Conservation (phyloP, 257 asterid species). For the Solanum tarijense region DNA sequence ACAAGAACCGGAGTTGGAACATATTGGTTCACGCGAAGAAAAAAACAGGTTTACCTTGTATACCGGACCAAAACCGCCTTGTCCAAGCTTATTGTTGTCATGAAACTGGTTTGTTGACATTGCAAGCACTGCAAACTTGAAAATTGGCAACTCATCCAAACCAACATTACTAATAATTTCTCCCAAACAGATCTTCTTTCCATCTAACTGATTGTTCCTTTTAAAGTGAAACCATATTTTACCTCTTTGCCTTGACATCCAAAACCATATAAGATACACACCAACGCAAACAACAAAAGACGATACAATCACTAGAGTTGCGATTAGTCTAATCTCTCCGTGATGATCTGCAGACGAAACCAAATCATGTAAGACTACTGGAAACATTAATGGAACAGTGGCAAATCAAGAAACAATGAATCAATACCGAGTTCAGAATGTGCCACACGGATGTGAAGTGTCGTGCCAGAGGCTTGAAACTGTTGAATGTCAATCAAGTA, state of each 20-base stretch:
- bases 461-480: constrained; percentile 20
- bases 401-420: not conserved
- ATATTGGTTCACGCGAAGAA: not conserved
- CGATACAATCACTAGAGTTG: constrained; percentile 27
- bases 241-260: constrained; percentile 31
- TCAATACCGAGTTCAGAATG: constrained; percentile 39
- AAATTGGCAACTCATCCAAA: constrained; percentile 30
- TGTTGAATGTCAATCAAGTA: constrained; percentile 33
- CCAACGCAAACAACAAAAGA: not conserved
- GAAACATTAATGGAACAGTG: not conserved
- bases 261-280: not conserved
- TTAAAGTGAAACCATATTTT: not conserved
- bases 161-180: not conserved
- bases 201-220: not conserved
- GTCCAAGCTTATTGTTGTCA: constrained; percentile 34
- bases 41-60: not conserved
- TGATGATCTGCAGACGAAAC: constrained; percentile 7
- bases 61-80: constrained; percentile 67
- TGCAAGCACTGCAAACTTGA: constrained; percentile 32
- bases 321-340: constrained; percentile 12
- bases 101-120: constrained; percentile 33
- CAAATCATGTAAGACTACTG: not conserved
- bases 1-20: not conserved
- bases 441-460: constrained; percentile 35
- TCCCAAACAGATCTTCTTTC: not conserved